Evolutionary conservation across 306 rosid genomes (phyloP), one percentile per base, ranked within the genome.

Genomic region (Castanopsis chinensis): DNA sequence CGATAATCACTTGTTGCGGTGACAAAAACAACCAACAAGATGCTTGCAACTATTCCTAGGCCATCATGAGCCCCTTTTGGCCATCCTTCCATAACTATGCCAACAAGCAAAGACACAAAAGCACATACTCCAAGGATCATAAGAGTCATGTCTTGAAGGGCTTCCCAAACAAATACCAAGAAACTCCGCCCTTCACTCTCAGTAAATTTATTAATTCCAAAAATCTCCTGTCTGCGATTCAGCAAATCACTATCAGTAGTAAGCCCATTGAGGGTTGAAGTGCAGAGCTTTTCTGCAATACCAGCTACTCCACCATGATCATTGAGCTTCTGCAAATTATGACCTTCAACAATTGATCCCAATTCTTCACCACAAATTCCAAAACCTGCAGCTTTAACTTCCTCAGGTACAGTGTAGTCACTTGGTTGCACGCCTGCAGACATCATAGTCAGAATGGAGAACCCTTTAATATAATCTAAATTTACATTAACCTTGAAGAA

Each of bases 91-190:
- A 86, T 92, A 76, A 88, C 89, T 79, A 94, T 84, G 76, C 99
- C 99, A 76, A 94, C 99, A 0, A 94, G 59, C 68, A 94, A 82
- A 71, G 99, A 94, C 81, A 94, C 88, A 64, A 94, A 71, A 73
- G 99, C 97, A 78, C 99, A 94, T 54, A 86, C 86, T 73, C 93
- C 99, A 45, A 94, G 97, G 73, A 94, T 92, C 97, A 92, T 92
- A 56, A 94, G 97, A 79, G 99, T 94, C 99, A 92, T 90, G 88
- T 94, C 99, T 28, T 94, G 97, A 77, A 94, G 96, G 69, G 99
- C 97, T 90, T 94, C 99, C 97, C 97, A 92, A 83, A 94, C 97
- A 83, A 94, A 94, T 77, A 94, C 74, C 86, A 86, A 92, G 88
- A 94, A 92, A 80, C 99, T 88, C 78, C 85, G 79, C 20, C 35